Evolutionary conservation across 345 rosid genomes (phyloP).

Genomic region (Theobroma cacao): DNA sequence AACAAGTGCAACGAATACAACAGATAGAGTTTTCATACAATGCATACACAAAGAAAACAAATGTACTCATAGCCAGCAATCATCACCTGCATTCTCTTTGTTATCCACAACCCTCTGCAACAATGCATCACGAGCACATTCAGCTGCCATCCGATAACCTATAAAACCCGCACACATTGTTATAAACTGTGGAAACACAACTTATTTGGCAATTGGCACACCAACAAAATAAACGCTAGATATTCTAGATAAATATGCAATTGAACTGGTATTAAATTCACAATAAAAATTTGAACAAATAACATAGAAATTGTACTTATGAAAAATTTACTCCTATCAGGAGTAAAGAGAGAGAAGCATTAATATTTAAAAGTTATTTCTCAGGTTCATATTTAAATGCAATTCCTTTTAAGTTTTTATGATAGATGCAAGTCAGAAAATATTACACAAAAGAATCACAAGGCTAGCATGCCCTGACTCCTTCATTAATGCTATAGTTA

Average conservation of each 20-base stretch:
- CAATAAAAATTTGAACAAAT: background rate
- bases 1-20: background rate
- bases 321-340: background rate
- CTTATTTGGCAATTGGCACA: background rate
- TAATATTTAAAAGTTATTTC: background rate
- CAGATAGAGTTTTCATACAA: background rate
- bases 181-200: background rate
- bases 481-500: background rate
- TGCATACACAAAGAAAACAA: background rate
- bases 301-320: background rate
- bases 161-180: slow-evolving; percentile 17
- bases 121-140: slow-evolving; percentile 82
- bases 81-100: slow-evolving; percentile 73
- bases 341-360: background rate
- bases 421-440: background rate
- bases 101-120: slow-evolving; percentile 67
- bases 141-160: slow-evolving; percentile 96
- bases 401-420: background rate
- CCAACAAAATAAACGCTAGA: background rate
- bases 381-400: background rate
- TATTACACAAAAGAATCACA: background rate
- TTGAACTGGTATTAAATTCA: background rate
- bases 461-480: background rate
- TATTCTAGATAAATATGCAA: background rate
- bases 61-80: slow-evolving; percentile 1